Conservation (phyloP, 2,329 filamentous ascomycete genomes). For the Monosporascus ibericus region DNA sequence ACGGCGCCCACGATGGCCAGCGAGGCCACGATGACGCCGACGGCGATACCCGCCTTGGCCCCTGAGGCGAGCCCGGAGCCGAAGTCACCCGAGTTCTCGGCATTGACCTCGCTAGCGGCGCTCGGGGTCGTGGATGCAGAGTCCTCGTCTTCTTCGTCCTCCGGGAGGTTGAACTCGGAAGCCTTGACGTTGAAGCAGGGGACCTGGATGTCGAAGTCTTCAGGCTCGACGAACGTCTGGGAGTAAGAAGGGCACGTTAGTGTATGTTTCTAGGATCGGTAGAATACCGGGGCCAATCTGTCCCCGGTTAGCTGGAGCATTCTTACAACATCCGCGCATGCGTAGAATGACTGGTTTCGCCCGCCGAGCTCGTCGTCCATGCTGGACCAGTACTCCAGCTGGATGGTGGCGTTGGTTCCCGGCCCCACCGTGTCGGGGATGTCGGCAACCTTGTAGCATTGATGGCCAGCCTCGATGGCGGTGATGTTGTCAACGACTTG, state of each 20-base stretch:
- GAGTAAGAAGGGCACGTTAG: background rate
- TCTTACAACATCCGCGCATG: slow-evolving; percentile 32
- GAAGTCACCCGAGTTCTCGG: slow-evolving; percentile 5
- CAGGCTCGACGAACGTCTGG: slow-evolving; percentile 26
- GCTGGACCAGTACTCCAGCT: slow-evolving; percentile 30
- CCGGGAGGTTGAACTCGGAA: slow-evolving; percentile 21
- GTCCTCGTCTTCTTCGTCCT: slow-evolving; percentile 5
- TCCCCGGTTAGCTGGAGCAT: too few relatives aligned
- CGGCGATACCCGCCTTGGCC: slow-evolving; percentile 31
- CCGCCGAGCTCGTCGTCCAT: slow-evolving; percentile 23
- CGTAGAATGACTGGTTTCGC: slow-evolving; percentile 30
- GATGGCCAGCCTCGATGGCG: slow-evolving; percentile 28
- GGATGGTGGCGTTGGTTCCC: slow-evolving; percentile 30
- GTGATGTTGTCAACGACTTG: slow-evolving; percentile 25
- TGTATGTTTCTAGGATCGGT: background rate
- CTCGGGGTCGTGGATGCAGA: slow-evolving; percentile 12
- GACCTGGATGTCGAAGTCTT: slow-evolving; percentile 21
- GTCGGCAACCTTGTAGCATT: slow-evolving; percentile 28
- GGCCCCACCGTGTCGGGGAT: slow-evolving; percentile 19
- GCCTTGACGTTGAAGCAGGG: slow-evolving; percentile 34
- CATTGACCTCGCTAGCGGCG: background rate
- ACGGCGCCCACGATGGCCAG: slow-evolving; percentile 21
- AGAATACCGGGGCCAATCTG: too few relatives aligned
- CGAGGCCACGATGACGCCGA: slow-evolving; percentile 27
- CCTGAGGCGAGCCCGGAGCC: slow-evolving; percentile 24